Percentiles rank a stretch among this genome's conserved stretches.
These are phyloP conservation scores for Diutina sp. DNA, from an alignment of 1,139 yeast species.

Conservation along the genomic window DNA sequence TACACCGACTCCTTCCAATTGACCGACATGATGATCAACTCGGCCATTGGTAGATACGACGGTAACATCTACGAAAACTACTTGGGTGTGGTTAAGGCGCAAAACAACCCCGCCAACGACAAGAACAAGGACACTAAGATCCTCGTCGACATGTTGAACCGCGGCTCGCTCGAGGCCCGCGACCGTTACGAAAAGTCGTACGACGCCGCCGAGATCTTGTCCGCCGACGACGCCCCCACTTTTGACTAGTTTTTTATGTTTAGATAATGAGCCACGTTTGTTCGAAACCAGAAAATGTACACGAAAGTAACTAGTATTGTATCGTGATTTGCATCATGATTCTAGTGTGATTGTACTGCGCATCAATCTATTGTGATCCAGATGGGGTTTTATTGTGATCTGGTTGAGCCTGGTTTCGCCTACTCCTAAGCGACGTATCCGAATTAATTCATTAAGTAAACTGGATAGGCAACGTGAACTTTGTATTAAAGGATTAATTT, in stretches of 20 bases:
- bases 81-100: slow-evolving; percentile 23
- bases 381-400: too few species aligned
- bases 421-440: too few species aligned
- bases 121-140: slow-evolving; percentile 30
- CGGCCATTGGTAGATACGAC: slow-evolving; percentile 30
- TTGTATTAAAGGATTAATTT: too few species aligned
- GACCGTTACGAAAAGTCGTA: slow-evolving; percentile 24
- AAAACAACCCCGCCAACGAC: slow-evolving; percentile 21
- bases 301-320: too few species aligned
- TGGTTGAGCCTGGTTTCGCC: too few species aligned
- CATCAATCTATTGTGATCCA: too few species aligned
- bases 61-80: slow-evolving; percentile 37
- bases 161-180: slow-evolving; percentile 24
- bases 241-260: not conserved
- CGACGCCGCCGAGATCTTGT: slow-evolving; percentile 18
- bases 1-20: slow-evolving; percentile 37
- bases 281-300: not conserved
- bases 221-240: slow-evolving; percentile 6
- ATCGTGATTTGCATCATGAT: too few species aligned
- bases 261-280: not conserved
- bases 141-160: slow-evolving; percentile 24
- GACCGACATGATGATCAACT: slow-evolving; percentile 30
- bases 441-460: too few species aligned
- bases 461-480: too few species aligned
- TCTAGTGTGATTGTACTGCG: too few species aligned